phyloP scores from a whole-genome alignment of 345 rosid genomes.

The Heritiera fomes region DNA sequence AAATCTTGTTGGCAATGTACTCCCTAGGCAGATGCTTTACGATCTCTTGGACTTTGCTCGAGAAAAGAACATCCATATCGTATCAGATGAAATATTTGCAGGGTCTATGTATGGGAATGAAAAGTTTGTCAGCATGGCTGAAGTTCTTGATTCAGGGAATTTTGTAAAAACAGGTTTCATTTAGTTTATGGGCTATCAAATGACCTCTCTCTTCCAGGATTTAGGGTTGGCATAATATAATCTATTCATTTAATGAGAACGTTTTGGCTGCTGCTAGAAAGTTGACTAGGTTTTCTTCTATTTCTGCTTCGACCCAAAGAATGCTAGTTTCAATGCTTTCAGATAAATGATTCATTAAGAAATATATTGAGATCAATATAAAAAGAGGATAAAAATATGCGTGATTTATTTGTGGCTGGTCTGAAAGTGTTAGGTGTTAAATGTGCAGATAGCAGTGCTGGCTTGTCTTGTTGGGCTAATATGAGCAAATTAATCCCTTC shows the following conservation, averaged over 20 bases:
- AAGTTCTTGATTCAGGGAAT: constrained; percentile 58
- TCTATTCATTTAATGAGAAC: constrained; percentile 66
- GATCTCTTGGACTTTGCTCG: constrained; percentile 66
- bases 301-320: constrained; percentile 77
- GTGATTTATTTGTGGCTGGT: constrained; percentile 57
- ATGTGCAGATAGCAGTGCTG: constrained; percentile 64
- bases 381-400: constrained; percentile 52
- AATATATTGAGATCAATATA: constrained; percentile 56
- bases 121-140: constrained; percentile 84
- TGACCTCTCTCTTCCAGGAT: constrained; percentile 85
- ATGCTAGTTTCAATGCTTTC: constrained; percentile 73
- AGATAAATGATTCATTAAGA: constrained; percentile 56
- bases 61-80: constrained; percentile 80
- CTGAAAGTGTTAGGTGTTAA: constrained; percentile 57
- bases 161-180: constrained; percentile 79
- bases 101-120: constrained; percentile 67
- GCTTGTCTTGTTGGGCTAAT: constrained; percentile 88
- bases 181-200: constrained; percentile 81
- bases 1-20: constrained; percentile 82
- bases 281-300: constrained; percentile 72
- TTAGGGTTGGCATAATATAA: constrained; percentile 77
- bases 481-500: constrained; percentile 68
- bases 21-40: constrained; percentile 57
- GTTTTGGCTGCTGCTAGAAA: constrained; percentile 69
- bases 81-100: constrained; percentile 84